phyloP scores from a whole-genome alignment of 345 rosid genomes.

The Eucalyptus tenuipes region DNA sequence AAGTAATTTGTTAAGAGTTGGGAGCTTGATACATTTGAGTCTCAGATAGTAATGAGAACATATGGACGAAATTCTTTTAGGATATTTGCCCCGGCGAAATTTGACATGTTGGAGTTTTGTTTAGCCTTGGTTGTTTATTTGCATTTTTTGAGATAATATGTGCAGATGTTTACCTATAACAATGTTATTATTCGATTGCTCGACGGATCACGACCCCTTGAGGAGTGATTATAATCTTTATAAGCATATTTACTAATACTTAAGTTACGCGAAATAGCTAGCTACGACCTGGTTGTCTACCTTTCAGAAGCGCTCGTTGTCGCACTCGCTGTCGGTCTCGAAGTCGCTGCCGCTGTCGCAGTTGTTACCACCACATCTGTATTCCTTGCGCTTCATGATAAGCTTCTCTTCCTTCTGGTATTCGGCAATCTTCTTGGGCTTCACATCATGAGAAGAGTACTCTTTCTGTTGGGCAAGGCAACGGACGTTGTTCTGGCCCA shows the following conservation, averaged over 20 bases:
- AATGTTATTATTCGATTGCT: not conserved
- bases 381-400: not conserved
- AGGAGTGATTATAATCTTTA: not conserved
- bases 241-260: not conserved
- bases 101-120: not conserved
- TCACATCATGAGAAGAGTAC: not conserved
- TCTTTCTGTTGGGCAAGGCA: not conserved
- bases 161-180: not conserved
- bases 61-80: not conserved
- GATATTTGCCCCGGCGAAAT: not conserved
- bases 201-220: not conserved
- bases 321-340: not conserved
- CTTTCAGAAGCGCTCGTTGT: conserved; percentile 5
- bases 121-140: not conserved
- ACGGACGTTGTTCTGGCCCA: not conserved
- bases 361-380: conserved; percentile 6
- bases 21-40: not conserved
- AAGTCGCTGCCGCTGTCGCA: conserved; percentile 7
- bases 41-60: not conserved
- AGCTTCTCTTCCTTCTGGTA: not conserved
- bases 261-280: not conserved
- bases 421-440: not conserved
- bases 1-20: not conserved
- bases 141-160: not conserved
- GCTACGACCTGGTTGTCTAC: not conserved